These are phyloP conservation scores for Psidium friedrichsthalianum DNA, from an alignment of 345 rosid genomes.

Conservation along the genomic window DNA sequence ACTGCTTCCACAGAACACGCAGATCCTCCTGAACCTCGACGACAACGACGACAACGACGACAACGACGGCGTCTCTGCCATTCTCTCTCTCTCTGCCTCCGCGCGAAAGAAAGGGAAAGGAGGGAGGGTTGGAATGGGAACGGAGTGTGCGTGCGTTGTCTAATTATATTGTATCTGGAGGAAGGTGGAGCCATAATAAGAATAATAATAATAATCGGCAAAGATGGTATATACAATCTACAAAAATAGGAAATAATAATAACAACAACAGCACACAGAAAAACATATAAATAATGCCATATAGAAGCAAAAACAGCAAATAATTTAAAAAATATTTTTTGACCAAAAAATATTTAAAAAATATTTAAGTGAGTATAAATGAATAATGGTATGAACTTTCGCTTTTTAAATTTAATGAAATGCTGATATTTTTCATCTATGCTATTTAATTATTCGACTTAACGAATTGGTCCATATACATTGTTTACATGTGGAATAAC, in stretches of 20 bases:
- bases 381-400: not conserved
- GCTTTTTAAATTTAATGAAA: not conserved
- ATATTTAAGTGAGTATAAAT: not conserved
- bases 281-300: not conserved
- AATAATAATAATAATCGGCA: not conserved
- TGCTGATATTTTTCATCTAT: not conserved
- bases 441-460: not conserved
- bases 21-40: conserved; percentile 74
- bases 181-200: not conserved
- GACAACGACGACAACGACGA: conserved; percentile 35
- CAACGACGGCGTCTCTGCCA: conserved; percentile 34
- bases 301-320: not conserved
- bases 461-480: not conserved
- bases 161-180: not conserved
- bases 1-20: conserved; percentile 87
- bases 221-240: not conserved
- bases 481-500: not conserved
- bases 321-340: not conserved
- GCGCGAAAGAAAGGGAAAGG: not conserved
- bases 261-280: not conserved
- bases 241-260: not conserved
- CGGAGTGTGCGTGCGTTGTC: conserved; percentile 1
- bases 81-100: not conserved
- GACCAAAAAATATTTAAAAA: too few relatives aligned
- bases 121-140: conserved; percentile 30